Percentiles rank a stretch among this genome's conserved stretches.
phyloP scores from a whole-genome alignment of 2,329 filamentous ascomycete species.

The Pestalotiopsis sp. region DNA sequence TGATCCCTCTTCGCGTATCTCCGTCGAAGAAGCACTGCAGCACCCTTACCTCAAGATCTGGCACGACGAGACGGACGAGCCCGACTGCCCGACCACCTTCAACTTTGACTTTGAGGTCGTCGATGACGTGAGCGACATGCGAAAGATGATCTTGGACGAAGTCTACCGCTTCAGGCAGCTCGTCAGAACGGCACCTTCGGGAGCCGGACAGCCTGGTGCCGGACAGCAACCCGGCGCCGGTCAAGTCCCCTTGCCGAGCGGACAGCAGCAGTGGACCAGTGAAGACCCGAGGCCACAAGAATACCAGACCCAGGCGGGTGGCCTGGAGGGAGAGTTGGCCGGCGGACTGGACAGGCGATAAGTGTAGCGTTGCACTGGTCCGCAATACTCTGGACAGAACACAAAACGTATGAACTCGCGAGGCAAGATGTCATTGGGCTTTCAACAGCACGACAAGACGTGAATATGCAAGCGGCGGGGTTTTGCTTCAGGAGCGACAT shows the following conservation, averaged over 20 bases:
- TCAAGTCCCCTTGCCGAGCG: slow-evolving; percentile 57
- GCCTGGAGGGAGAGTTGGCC: slow-evolving; percentile 62
- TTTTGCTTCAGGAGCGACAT: not conserved
- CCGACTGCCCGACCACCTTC: slow-evolving; percentile 89
- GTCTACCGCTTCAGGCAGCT: slow-evolving; percentile 80
- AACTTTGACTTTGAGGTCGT: slow-evolving; percentile 99
- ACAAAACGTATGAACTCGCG: not conserved
- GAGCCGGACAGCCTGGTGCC: slow-evolving; percentile 31
- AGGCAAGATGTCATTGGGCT: not conserved
- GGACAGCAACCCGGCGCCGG: slow-evolving; percentile 40
- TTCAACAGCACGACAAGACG: not conserved
- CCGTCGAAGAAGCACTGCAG: slow-evolving; percentile 92
- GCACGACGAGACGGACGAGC: slow-evolving; percentile 97
- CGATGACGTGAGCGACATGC: slow-evolving; percentile 93
- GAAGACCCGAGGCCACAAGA: slow-evolving; percentile 65
- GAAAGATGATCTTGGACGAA: slow-evolving; percentile 96
- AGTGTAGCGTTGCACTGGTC: slow-evolving; percentile 12
- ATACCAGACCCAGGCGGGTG: slow-evolving; percentile 50
- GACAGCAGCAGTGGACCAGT: slow-evolving; percentile 55
- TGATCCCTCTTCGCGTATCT: slow-evolving; percentile 90
- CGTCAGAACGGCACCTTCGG: slow-evolving; percentile 54
- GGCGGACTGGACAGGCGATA: slow-evolving; percentile 55
- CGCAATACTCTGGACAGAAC: not conserved
- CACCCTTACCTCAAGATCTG: slow-evolving; percentile 97
- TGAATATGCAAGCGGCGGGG: not conserved